Evolutionary conservation across 768 basidiomycete genomes (phyloP), one percentile per base, ranked within the genome.

Genomic region (Cubamyces lactineus): DNA sequence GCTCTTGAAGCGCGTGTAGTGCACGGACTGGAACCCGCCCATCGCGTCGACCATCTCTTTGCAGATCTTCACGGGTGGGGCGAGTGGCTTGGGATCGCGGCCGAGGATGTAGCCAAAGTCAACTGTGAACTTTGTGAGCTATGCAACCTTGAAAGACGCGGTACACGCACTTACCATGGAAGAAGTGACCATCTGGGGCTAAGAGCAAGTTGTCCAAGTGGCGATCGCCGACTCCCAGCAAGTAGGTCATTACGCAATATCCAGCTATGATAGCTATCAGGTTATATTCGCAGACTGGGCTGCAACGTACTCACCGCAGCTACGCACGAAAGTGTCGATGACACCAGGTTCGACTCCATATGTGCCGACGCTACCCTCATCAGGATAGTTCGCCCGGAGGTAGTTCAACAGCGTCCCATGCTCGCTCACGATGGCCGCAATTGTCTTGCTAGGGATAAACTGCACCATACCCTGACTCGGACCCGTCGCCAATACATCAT

Each of bases 21-120:
- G 96, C n/a, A 90, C 84, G 6, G 95, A 96, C 69, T 91, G 86
- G 1, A 92, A 88, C 12, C 97, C 96, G n/a, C 97, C 97, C 95
- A 99, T 96, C 12, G 92, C 96, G 72, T 99, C 97, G 0, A 98
- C 94, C 97, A 98, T 99, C 72, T 98, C 97, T 71, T 96, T 96
- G 76, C 96, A 98, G 42, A 99, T 92, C 73, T 99, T 99, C 66
- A 98, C 96, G 13, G 95, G 92, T 6, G 97, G 97, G 2, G 97
- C 96, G 72, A 96, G 96, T 0, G 95, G 94, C 70, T 99, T 98
- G 0, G 97, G 97, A 72, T 98, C 97, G 2, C 95, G 88, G 2
- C 97, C 97, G 15, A 98, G 83, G 68, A 98, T 98, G 75, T 98
- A 99, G 2, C 97, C 96, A 70, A 98, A 99, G 72, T 98, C 97